Evolutionary conservation across 768 basidiomycete species (phyloP).

Genomic region (Neoboletus subvelutipes): DNA sequence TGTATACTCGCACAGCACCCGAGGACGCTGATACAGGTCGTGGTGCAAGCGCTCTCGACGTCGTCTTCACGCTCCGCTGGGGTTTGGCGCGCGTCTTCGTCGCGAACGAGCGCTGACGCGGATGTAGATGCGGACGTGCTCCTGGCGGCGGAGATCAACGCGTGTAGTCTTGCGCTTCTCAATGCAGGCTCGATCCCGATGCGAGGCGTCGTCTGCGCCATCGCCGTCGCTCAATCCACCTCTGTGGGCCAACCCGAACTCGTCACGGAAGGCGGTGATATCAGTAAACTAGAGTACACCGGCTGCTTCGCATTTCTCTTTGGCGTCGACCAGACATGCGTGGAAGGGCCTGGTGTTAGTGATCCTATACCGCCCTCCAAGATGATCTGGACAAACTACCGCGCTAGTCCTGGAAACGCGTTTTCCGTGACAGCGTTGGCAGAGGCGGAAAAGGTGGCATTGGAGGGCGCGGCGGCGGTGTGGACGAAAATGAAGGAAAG

Average conservation of each 20-base stretch:
- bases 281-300: constrained; percentile 36
- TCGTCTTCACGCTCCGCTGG: neutral
- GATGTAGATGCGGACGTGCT: constrained; percentile 42
- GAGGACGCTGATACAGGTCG: constrained; percentile 74
- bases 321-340: constrained; percentile 12
- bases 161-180: constrained; percentile 64
- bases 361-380: constrained; percentile 24
- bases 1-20: constrained; percentile 70
- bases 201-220: constrained; percentile 72
- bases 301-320: constrained; percentile 75
- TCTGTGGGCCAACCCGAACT: constrained; percentile 26
- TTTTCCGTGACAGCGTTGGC: constrained; percentile 44
- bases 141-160: constrained; percentile 68
- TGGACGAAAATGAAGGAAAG: constrained; percentile 49
- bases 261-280: constrained; percentile 42
- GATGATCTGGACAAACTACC: constrained; percentile 27
- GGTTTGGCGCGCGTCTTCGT: neutral
- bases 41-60: constrained; percentile 57
- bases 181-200: constrained; percentile 71
- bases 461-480: constrained; percentile 43
- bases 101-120: neutral
- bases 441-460: constrained; percentile 50
- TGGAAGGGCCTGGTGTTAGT: neutral
- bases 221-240: constrained; percentile 47
- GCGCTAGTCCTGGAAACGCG: constrained; percentile 16